These are phyloP conservation scores for Phaeotremella skinneri DNA, from an alignment of 768 basidiomycete genomes.

Conservation along the genomic window DNA sequence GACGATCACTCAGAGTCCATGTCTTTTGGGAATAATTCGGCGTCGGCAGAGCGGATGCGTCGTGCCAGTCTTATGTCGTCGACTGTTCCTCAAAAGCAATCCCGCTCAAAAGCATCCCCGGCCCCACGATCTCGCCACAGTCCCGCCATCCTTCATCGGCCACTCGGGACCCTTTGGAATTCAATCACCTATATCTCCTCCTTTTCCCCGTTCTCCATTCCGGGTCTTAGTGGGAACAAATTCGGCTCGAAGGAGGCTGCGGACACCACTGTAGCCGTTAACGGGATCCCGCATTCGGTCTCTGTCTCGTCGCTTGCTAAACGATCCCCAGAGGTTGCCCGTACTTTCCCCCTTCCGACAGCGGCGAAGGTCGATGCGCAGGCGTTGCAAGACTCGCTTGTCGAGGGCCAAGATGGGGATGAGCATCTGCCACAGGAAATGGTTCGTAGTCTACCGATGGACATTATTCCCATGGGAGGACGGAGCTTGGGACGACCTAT, in stretches of 20 bases:
- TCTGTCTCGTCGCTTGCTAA: neutral
- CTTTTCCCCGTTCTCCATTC: constrained; percentile 37
- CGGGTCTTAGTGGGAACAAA: neutral
- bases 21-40: constrained; percentile 11
- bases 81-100: neutral
- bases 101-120: constrained; percentile 1
- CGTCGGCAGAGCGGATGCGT: constrained; percentile 5
- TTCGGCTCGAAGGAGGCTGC: neutral
- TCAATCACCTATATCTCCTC: constrained; percentile 33
- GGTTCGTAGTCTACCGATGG: constrained; percentile 42
- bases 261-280: neutral
- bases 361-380: neutral
- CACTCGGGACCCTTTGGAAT: constrained; percentile 36
- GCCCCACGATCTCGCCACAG: neutral
- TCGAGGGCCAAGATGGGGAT: constrained; percentile 3
- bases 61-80: neutral
- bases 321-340: neutral
- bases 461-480: constrained; percentile 25
- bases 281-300: neutral
- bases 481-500: neutral
- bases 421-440: constrained; percentile 27
- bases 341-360: neutral
- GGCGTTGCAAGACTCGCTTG: neutral
- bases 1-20: constrained; percentile 28
- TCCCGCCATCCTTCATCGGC: constrained; percentile 15